These are phyloP conservation scores for Pochonia chlamydosporia DNA, from an alignment of 2,329 filamentous ascomycete species.

Conservation along the genomic window DNA sequence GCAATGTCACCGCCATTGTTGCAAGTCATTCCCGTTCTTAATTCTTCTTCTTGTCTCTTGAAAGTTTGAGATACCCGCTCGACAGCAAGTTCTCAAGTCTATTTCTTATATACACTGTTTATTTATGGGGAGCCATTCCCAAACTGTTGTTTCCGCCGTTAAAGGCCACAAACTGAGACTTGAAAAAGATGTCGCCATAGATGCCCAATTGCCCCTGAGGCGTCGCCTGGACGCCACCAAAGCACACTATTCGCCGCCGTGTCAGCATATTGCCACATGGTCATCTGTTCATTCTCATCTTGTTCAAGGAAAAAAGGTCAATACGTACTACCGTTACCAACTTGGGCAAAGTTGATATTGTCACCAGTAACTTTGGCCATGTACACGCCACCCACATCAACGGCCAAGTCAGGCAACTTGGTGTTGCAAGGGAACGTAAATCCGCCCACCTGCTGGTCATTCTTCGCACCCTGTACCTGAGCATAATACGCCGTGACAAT, in stretches of 20 bases:
- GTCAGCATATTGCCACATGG: no score
- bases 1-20: no score
- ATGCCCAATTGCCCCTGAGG: constrained; percentile 49
- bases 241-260: constrained; percentile 43
- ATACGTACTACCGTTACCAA: constrained; percentile 45
- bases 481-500: constrained; percentile 45
- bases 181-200: constrained; percentile 57
- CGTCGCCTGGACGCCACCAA: constrained; percentile 61
- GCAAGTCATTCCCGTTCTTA: no score
- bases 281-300: no score
- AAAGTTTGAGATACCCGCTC: no score
- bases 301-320: not conserved
- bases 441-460: constrained; percentile 34
- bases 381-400: constrained; percentile 51
- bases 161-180: constrained; percentile 54
- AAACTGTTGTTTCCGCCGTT: constrained; percentile 49
- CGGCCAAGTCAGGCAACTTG: constrained; percentile 39
- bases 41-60: no score
- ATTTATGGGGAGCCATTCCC: constrained; percentile 36
- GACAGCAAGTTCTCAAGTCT: no score
- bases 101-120: no score
- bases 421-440: constrained; percentile 39
- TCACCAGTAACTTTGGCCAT: constrained; percentile 50
- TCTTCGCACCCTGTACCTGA: constrained; percentile 29
- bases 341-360: constrained; percentile 47